Conservation (phyloP, 768 basidiomycete genomes). For the Podaxis rugospora region DNA sequence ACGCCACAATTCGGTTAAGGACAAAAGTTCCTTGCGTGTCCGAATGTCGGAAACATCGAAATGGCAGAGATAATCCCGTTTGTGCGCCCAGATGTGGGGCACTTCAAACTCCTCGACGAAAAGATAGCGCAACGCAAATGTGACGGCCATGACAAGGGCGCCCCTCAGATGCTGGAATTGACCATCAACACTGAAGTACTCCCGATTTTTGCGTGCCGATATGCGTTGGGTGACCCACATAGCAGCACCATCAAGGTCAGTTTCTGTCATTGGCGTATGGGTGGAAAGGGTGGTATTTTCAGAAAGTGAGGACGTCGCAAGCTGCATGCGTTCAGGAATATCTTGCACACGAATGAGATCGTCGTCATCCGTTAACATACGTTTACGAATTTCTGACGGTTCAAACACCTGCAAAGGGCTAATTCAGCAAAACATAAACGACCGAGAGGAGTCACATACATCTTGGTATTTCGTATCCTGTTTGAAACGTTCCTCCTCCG, state of each 20-base stretch:
- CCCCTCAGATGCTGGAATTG: slow-evolving; percentile 54
- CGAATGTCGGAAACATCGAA: slow-evolving; percentile 67
- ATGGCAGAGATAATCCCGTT: slow-evolving; percentile 84
- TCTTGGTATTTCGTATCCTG: slow-evolving; percentile 82
- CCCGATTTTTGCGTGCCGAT: slow-evolving; percentile 62
- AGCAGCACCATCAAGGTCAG: slow-evolving; percentile 76
- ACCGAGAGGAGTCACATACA: slow-evolving; percentile 35
- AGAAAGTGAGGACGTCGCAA: slow-evolving; percentile 82
- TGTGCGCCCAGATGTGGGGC: slow-evolving; percentile 92
- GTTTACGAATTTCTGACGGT: slow-evolving; percentile 89
- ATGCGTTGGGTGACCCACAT: slow-evolving; percentile 84
- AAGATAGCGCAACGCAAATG: slow-evolving; percentile 71
- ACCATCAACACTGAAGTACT: slow-evolving; percentile 69
- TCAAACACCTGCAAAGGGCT: slow-evolving; percentile 77
- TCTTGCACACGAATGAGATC: slow-evolving; percentile 87
- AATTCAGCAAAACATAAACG: slow-evolving; percentile 4
- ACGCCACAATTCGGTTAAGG: slow-evolving; percentile 83
- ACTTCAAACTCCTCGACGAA: slow-evolving; percentile 91
- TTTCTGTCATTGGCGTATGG: slow-evolving; percentile 60
- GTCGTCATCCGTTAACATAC: slow-evolving; percentile 89
- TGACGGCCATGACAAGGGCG: slow-evolving; percentile 75
- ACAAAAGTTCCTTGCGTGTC: slow-evolving; percentile 67
- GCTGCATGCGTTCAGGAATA: slow-evolving; percentile 94
- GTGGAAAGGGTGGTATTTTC: slow-evolving; percentile 53
- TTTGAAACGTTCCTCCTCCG: slow-evolving; percentile 47